Base-by-base conservation (phyloP, 371 early-diverging fungal genomes). In the Haplosporangium sp. region DNA sequence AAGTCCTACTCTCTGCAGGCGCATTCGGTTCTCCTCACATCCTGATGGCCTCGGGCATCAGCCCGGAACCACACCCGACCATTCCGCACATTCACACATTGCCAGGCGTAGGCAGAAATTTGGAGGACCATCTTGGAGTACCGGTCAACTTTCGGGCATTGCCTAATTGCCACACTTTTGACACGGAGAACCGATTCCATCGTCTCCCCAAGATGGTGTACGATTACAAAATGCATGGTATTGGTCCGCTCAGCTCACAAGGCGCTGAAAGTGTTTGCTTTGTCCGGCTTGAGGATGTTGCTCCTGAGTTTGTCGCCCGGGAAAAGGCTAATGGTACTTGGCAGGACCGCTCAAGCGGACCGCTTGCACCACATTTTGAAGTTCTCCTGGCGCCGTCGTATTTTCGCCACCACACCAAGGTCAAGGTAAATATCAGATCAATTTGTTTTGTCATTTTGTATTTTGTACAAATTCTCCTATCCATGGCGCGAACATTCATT, bases 101-200 rank as follows among this genome's bases (percentile, higher is more conserved):
- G 45, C 70, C 82, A 21, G 84, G 84, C 36, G 81, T 84, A 1
- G 84, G 84, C 3, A 48, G 54, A 38, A 77, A 80, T 42, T 69
- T 84, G n/a, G 67, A 64, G 48, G 84, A 84, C 42, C 84, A 84
- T 47, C 41, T 79, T 5, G 67, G 68, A 11, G 62, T 79, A 0
- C 57, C 69, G 0, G 12, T 79, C 50, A 57, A 55, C 58, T 79
- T 68, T 40, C 55, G 57, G 5, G 64, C 62, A 13, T 43, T 48
- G 7, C 51, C 60, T 6, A 46, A 62, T 20, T 38, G 57, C 29
- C 54, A 68, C 3, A 37, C 54, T 14, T 18, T 60, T 16, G 38
- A 6, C 1, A 1, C 43, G 13, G 21, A 23, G 36, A 37, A 11
- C 12, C 55, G 45, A 16, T 23, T 72, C 29, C 18, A 48, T 36